Percentiles rank a stretch among this genome's conserved stretches.
Conservation (phyloP, 140 eudicot genomes). For the Anethum foeniculum region DNA sequence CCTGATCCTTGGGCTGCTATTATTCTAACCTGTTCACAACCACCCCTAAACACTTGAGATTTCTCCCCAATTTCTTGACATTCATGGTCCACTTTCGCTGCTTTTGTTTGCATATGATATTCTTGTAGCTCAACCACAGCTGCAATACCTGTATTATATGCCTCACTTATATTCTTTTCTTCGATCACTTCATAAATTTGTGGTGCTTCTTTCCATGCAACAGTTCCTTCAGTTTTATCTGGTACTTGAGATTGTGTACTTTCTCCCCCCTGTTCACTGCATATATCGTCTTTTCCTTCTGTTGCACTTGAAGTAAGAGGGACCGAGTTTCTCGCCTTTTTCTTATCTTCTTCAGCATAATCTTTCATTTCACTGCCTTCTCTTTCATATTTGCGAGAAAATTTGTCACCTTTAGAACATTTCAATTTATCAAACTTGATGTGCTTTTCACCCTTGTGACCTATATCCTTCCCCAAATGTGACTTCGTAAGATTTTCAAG, state of each 20-base stretch:
- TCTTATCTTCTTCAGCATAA: conserved; percentile 25
- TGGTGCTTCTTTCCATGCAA: conserved; percentile 39
- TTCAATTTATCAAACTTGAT: conserved; percentile 16
- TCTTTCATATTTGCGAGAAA: conserved; percentile 22
- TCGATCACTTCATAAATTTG: conserved; percentile 43
- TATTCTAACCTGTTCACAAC: conserved; percentile 14
- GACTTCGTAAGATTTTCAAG: conserved; percentile 30
- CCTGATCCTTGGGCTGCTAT: conserved; percentile 20
- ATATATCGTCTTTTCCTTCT: conserved; percentile 16
- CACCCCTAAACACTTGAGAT: conserved; percentile 10
- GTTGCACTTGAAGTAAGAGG: conserved; percentile 18
- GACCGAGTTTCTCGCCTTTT: conserved; percentile 8
- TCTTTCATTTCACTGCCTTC: conserved; percentile 21
- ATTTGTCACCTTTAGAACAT: conserved; percentile 21
- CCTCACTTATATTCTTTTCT: conserved; percentile 19
- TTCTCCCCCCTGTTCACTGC: conserved; percentile 18
- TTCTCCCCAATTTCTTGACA: conserved; percentile 18
- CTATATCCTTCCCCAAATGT: conserved; percentile 19
- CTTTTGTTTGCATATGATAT: conserved; percentile 20
- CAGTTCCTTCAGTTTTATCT: conserved; percentile 20
- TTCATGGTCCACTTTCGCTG: conserved; percentile 21
- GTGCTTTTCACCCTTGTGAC: conserved; percentile 25
- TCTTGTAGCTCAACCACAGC: conserved; percentile 27
- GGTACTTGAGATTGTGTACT: conserved; percentile 18
- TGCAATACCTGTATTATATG: conserved; percentile 6